These are phyloP conservation scores for Leccinum pellstonianum DNA, from an alignment of 768 basidiomycete species.

Conservation along the genomic window DNA sequence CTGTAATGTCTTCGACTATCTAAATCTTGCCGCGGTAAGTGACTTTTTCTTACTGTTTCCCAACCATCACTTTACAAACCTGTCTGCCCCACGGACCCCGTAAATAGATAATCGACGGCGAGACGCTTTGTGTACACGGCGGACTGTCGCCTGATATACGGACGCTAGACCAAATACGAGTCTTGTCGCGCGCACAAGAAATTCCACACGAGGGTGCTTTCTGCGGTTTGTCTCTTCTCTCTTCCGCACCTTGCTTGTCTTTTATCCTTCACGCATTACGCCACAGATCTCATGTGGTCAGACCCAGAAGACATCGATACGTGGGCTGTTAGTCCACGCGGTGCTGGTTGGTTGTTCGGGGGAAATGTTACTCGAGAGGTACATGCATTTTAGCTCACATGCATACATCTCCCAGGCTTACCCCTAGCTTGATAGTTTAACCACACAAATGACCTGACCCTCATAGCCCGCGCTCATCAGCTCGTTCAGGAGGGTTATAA, in stretches of 20 bases:
- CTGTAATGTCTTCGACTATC: conserved; percentile 93
- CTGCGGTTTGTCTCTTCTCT: conserved; percentile 56
- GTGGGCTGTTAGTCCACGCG: conserved; percentile 96
- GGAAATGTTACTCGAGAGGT: conserved; percentile 84
- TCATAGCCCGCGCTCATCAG: conserved; percentile 96
- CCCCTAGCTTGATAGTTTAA: conserved; percentile 63
- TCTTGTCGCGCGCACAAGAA: conserved; percentile 92
- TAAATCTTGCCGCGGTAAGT: conserved; percentile 90
- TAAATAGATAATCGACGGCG: conserved; percentile 86
- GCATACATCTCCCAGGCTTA: conserved; percentile 3
- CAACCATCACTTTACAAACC: not conserved
- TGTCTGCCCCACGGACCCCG: not conserved
- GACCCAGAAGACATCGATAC: conserved; percentile 94
- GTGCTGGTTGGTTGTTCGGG: conserved; percentile 95
- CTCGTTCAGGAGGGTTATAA: conserved; percentile 96
- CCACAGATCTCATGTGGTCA: conserved; percentile 93
- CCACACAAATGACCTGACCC: conserved; percentile 80
- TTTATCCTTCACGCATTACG: not conserved
- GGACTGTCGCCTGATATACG: conserved; percentile 95
- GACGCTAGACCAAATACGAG: conserved; percentile 91
- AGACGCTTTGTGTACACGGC: conserved; percentile 91
- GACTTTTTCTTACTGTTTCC: not conserved
- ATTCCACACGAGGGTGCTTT: conserved; percentile 99
- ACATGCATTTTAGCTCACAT: conserved; percentile 7
- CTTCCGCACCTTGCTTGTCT: not conserved